phyloP scores from a whole-genome alignment of 192 early-diverging fungal genomes.

The Coemansia sp. region DNA sequence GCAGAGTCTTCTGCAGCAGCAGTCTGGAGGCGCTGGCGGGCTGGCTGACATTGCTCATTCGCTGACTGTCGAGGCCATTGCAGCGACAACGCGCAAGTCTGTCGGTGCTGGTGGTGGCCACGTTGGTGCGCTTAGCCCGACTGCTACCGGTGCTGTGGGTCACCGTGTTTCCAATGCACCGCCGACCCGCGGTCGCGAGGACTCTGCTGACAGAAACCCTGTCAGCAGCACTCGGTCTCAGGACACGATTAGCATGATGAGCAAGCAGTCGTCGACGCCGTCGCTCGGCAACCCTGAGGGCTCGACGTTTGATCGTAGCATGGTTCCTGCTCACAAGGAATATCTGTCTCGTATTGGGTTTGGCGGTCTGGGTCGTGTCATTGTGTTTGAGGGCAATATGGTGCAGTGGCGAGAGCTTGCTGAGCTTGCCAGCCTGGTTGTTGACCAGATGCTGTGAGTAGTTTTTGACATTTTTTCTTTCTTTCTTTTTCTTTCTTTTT shows the following conservation, averaged over 20 bases:
- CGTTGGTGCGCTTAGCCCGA: background rate
- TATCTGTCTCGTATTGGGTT: slow-evolving; percentile 49
- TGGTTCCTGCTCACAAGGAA: slow-evolving; percentile 51
- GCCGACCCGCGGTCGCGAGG: slow-evolving; percentile 42
- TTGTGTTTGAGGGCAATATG: slow-evolving; percentile 37
- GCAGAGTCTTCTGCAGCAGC: slow-evolving; percentile 31
- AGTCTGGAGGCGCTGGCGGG: slow-evolving; percentile 11
- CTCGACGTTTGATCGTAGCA: slow-evolving; percentile 42
- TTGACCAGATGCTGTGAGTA: slow-evolving; percentile 49
- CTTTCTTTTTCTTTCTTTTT: slow-evolving; percentile 10
- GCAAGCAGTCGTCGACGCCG: slow-evolving; percentile 46
- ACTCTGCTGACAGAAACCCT: slow-evolving; percentile 25
- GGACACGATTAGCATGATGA: slow-evolving; percentile 48
- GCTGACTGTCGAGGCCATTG: slow-evolving; percentile 43
- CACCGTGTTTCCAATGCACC: slow-evolving; percentile 42
- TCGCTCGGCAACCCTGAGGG: slow-evolving; percentile 25
- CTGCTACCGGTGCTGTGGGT: background rate
- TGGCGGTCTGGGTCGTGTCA: slow-evolving; percentile 45
- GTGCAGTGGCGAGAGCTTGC: slow-evolving; percentile 50
- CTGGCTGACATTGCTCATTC: slow-evolving; percentile 29
- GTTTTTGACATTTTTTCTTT: slow-evolving; percentile 8
- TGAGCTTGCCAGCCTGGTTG: slow-evolving; percentile 55
- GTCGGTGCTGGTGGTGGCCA: slow-evolving; percentile 19
- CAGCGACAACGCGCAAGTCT: slow-evolving; percentile 44
- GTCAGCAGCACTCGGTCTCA: slow-evolving; percentile 30